Percentiles rank a stretch among this genome's conserved stretches.
These are phyloP conservation scores for Tylopilus sp. DNA, from an alignment of 1,284 basidiomycete species.

Conservation along the genomic window DNA sequence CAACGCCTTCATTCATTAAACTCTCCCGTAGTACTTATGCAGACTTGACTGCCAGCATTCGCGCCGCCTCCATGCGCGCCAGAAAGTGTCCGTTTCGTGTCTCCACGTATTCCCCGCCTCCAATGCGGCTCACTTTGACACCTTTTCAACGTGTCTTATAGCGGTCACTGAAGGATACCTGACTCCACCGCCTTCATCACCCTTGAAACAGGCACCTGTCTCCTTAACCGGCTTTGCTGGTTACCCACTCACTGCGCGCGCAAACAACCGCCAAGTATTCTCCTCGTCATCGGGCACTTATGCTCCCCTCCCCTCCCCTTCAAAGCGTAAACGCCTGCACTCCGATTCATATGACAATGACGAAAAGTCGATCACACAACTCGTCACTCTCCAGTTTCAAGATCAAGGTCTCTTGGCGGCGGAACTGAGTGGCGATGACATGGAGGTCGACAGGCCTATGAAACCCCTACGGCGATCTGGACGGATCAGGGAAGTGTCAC, in stretches of 20 bases:
- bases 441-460: constrained; percentile 35
- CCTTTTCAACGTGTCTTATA: constrained; percentile 23
- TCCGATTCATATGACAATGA: constrained; percentile 26
- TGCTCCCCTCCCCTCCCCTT: constrained; percentile 33
- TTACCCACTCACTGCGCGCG: constrained; percentile 30
- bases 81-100: constrained; percentile 33
- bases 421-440: constrained; percentile 28
- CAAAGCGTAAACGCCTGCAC: constrained; percentile 33
- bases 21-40: constrained; percentile 14
- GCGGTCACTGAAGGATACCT: constrained; percentile 35
- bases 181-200: constrained; percentile 28
- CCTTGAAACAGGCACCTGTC: constrained; percentile 31
- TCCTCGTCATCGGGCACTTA: constrained; percentile 22
- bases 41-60: constrained; percentile 31
- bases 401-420: constrained; percentile 25
- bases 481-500: constrained; percentile 29
- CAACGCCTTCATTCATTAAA: constrained; percentile 6
- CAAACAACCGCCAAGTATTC: constrained; percentile 33
- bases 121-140: constrained; percentile 30
- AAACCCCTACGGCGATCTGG: constrained; percentile 36
- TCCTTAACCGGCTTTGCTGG: constrained; percentile 17
- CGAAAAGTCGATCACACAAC: constrained; percentile 16
- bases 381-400: constrained; percentile 18
- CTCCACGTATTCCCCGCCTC: constrained; percentile 12
- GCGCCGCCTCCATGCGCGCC: constrained; percentile 34